Conservation (phyloP, 345 rosid species). For the Garcia nutans region DNA sequence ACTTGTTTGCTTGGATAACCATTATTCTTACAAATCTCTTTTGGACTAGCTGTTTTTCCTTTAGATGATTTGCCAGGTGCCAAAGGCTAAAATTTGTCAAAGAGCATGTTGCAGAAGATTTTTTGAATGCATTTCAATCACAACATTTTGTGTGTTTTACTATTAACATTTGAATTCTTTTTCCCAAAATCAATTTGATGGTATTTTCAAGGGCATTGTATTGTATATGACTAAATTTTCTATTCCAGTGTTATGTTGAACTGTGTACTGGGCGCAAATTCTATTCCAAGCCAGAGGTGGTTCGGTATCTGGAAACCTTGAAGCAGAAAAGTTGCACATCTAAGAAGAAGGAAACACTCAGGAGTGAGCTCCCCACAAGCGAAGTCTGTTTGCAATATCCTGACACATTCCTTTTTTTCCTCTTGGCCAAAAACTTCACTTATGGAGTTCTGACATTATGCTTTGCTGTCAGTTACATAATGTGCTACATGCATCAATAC, state of each 20-base stretch:
- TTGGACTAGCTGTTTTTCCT: background rate
- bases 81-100: background rate
- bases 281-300: conserved; percentile 42
- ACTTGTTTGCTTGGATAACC: background rate
- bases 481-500: background rate
- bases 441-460: background rate
- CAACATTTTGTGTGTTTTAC: background rate
- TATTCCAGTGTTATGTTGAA: conserved; percentile 37
- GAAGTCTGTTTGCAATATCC: conserved; percentile 26
- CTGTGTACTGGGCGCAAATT: conserved; percentile 34
- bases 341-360: conserved; percentile 13
- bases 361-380: conserved; percentile 1
- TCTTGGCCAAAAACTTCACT: background rate
- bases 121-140: background rate
- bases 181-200: background rate
- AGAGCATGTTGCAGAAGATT: background rate
- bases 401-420: background rate
- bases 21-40: background rate
- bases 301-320: conserved; percentile 28
- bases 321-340: conserved; percentile 13
- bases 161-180: background rate
- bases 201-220: background rate
- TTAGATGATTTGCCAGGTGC: background rate
- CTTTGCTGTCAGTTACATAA: background rate
- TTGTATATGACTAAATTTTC: conserved; percentile 9